phyloP scores from a whole-genome alignment of 1,284 basidiomycete species.

The Rhodofomes roseus region DNA sequence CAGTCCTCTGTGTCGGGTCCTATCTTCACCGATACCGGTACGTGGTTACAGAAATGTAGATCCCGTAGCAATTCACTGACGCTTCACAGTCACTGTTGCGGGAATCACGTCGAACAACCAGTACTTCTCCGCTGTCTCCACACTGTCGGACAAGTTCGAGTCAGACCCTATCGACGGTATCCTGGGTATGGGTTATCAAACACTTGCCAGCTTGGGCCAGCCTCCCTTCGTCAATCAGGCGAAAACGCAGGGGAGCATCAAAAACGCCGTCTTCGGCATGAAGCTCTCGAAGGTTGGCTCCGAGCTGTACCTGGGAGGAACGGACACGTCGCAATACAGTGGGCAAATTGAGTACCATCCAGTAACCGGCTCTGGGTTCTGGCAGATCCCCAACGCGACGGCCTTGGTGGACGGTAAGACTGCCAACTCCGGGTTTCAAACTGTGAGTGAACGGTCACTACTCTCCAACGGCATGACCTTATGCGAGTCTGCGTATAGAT shows the following conservation, averaged over 20 bases:
- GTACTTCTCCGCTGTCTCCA: slow-evolving; percentile 16
- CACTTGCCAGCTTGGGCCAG: slow-evolving; percentile 14
- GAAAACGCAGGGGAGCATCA: slow-evolving; percentile 32
- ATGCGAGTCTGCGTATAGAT: neutral
- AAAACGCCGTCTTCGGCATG: slow-evolving; percentile 48
- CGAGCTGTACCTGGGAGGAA: slow-evolving; percentile 58
- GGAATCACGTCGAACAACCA: slow-evolving; percentile 21
- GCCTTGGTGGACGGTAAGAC: slow-evolving; percentile 28
- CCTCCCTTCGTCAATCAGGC: slow-evolving; percentile 47
- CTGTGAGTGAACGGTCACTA: too few species aligned
- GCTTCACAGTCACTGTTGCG: slow-evolving; percentile 7
- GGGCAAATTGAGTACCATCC: slow-evolving; percentile 27
- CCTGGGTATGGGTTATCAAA: slow-evolving; percentile 22
- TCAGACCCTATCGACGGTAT: slow-evolving; percentile 19
- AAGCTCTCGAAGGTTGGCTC: slow-evolving; percentile 42
- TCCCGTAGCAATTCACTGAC: too few species aligned
- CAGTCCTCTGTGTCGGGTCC: slow-evolving; percentile 36
- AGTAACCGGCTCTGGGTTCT: slow-evolving; percentile 29
- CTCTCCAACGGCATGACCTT: too few species aligned
- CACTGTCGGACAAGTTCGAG: slow-evolving; percentile 12
- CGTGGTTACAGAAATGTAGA: neutral
- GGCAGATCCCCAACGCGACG: slow-evolving; percentile 36
- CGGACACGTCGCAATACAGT: slow-evolving; percentile 36
- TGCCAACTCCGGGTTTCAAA: slow-evolving; percentile 20
- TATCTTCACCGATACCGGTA: slow-evolving; percentile 34